phyloP scores from a whole-genome alignment of 345 rosid species.

The Moricandia moricandioides region DNA sequence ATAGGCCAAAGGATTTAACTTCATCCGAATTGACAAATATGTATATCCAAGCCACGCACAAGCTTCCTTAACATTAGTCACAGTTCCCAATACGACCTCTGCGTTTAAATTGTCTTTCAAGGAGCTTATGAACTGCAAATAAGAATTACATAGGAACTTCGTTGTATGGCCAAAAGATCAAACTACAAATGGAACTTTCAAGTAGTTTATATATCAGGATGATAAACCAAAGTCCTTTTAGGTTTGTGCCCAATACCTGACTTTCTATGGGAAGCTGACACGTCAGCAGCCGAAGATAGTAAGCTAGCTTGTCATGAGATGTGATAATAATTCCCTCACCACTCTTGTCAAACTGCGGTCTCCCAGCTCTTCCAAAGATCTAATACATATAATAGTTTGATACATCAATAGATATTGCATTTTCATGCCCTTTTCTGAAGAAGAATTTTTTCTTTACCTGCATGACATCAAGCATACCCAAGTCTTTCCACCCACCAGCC shows the following conservation, averaged over 20 bases:
- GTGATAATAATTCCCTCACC: conserved; percentile 99
- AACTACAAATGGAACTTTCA: conserved; percentile 6
- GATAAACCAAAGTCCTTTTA: conserved; percentile 1
- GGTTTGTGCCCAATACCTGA: conserved; percentile 56
- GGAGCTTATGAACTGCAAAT: conserved; percentile 83
- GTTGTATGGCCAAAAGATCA: conserved; percentile 1
- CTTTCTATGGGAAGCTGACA: conserved; percentile 98
- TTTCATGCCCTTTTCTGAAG: conserved; percentile 1
- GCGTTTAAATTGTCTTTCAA: conserved; percentile 93
- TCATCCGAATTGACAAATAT: conserved; percentile 94
- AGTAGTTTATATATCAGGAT: conserved; percentile 4
- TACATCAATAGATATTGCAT: conserved; percentile 7
- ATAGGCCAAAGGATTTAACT: conserved; percentile 90
- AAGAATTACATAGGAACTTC: conserved; percentile 17
- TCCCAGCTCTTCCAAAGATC: conserved; percentile 99
- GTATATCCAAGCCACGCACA: conserved; percentile 99
- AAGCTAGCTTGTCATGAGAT: conserved; percentile 88
- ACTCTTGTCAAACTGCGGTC: conserved; percentile 99
- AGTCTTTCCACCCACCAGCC: conserved; percentile 99
- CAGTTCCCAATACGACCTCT: conserved; percentile 97
- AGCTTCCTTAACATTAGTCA: conserved; percentile 97
- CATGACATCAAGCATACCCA: conserved; percentile 99
- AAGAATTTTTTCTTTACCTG: conserved; percentile 50
- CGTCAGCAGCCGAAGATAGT: conserved; percentile 86
- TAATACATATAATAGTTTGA: conserved; percentile 31